These are phyloP conservation scores for Kurtzmaniella quercitrusa DNA, from an alignment of 1,139 yeast species.

Conservation along the genomic window DNA sequence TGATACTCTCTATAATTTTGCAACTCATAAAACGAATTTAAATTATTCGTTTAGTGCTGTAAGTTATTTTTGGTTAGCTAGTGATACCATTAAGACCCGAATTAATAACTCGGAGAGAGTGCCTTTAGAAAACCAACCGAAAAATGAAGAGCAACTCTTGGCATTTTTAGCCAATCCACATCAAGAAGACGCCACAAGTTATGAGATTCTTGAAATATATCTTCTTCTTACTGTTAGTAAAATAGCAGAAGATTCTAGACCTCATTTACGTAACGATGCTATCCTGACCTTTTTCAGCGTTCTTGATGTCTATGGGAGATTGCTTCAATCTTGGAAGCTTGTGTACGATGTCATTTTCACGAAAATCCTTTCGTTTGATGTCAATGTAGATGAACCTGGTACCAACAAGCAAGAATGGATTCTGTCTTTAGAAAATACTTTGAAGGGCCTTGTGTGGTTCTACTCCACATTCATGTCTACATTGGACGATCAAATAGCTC, in stretches of 20 bases:
- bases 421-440: conserved; percentile 53
- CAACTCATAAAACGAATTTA: conserved; percentile 64
- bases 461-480: conserved; percentile 40
- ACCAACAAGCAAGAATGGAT: conserved; percentile 39
- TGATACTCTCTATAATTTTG: conserved; percentile 68
- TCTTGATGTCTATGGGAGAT: conserved; percentile 69
- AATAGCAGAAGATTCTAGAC: conserved; percentile 59
- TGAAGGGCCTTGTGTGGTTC: conserved; percentile 55
- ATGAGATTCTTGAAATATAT: conserved; percentile 55
- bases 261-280: conserved; percentile 86
- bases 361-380: conserved; percentile 19
- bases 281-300: conserved; percentile 84
- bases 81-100: conserved; percentile 59
- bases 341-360: conserved; percentile 51
- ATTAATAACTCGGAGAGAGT: conserved; percentile 14
- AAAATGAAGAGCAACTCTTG: conserved; percentile 5
- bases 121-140: conserved; percentile 10
- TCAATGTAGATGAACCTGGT: conserved; percentile 10
- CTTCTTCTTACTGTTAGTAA: conserved; percentile 57
- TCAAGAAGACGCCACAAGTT: conserved; percentile 17
- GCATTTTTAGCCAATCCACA: conserved; percentile 8
- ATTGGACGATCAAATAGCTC: conserved; percentile 17
- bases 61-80: conserved; percentile 86
- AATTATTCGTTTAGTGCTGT: conserved; percentile 88
- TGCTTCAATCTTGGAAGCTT: conserved; percentile 50